A percentile compares a stretch with the other conserved stretches of the same genome.
Conservation (phyloP, 495 filamentous ascomycete genomes). For the Aspergillus funiculosus region DNA sequence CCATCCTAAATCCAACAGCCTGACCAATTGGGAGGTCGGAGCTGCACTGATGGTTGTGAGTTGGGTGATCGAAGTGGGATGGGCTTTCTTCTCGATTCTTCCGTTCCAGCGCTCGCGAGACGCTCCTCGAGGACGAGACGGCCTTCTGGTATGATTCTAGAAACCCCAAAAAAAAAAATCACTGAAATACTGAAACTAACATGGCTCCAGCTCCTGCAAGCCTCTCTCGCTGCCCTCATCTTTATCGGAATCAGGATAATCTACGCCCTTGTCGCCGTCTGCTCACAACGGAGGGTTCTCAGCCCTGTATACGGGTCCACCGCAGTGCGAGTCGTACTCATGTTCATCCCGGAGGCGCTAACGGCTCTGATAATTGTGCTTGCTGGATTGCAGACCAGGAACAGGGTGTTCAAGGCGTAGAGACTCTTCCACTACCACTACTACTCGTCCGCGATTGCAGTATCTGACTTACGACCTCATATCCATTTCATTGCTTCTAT, state of each 20-base stretch:
- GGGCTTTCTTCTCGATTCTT: conserved; percentile 20
- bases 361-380: conserved; percentile 4
- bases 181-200: background rate
- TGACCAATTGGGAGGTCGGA: conserved; percentile 27
- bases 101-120: conserved; percentile 3
- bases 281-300: conserved; percentile 9
- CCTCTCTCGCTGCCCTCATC: background rate
- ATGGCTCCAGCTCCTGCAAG: conserved; percentile 9
- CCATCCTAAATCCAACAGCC: background rate
- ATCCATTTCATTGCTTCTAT: too few relatives aligned
- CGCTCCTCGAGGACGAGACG: conserved; percentile 10
- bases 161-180: background rate
- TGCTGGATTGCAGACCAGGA: background rate
- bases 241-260: conserved; percentile 14
- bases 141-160: conserved; percentile 16
- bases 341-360: conserved; percentile 14
- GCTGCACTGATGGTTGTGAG: conserved; percentile 27
- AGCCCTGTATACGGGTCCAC: conserved; percentile 10
- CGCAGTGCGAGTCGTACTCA: conserved; percentile 14
- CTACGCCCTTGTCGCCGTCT: conserved; percentile 12
- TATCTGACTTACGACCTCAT: too few relatives aligned
- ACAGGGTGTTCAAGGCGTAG: too few relatives aligned
- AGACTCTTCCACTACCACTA: too few relatives aligned
- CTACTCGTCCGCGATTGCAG: too few relatives aligned
- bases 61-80: conserved; percentile 27